phyloP scores from a whole-genome alignment of 2,329 filamentous ascomycete species.

The Aspergillus viridinutans region DNA sequence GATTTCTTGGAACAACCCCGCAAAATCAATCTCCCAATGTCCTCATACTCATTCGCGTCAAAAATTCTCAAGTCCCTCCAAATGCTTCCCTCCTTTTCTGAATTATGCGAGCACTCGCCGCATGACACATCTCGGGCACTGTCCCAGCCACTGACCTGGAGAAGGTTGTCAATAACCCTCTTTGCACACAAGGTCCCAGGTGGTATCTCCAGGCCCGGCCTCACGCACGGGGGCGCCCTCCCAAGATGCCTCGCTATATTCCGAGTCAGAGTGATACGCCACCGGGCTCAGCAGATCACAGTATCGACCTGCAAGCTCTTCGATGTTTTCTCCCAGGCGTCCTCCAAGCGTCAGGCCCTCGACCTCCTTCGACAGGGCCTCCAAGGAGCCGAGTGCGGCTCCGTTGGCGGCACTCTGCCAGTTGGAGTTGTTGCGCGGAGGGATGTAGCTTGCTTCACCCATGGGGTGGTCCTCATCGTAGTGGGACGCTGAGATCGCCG shows the following conservation, averaged over 20 bases:
- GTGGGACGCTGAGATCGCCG: neutral
- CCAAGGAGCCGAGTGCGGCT: neutral
- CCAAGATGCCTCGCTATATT: conserved; percentile 1
- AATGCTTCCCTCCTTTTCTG: neutral
- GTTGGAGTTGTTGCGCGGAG: neutral
- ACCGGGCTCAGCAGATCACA: conserved; percentile 1
- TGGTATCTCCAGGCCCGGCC: conserved; percentile 5
- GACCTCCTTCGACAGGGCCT: neutral
- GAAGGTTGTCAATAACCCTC: conserved; percentile 1
- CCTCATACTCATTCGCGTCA: neutral
- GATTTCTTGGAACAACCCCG: neutral
- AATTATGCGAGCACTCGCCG: neutral
- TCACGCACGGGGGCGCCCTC: neutral
- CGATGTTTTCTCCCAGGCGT: neutral
- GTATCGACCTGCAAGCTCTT: conserved; percentile 3
- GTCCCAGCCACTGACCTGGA: neutral
- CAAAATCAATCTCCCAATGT: neutral
- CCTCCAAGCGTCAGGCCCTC: neutral
- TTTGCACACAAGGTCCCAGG: conserved; percentile 15
- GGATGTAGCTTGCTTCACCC: neutral
- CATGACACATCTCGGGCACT: neutral
- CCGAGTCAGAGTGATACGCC: conserved; percentile 6
- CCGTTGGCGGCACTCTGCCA: conserved; percentile 3
- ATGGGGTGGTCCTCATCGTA: neutral
- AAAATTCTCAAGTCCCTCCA: neutral